Conservation (phyloP, 2,329 filamentous ascomycete genomes). For the Laburnicola sp. region DNA sequence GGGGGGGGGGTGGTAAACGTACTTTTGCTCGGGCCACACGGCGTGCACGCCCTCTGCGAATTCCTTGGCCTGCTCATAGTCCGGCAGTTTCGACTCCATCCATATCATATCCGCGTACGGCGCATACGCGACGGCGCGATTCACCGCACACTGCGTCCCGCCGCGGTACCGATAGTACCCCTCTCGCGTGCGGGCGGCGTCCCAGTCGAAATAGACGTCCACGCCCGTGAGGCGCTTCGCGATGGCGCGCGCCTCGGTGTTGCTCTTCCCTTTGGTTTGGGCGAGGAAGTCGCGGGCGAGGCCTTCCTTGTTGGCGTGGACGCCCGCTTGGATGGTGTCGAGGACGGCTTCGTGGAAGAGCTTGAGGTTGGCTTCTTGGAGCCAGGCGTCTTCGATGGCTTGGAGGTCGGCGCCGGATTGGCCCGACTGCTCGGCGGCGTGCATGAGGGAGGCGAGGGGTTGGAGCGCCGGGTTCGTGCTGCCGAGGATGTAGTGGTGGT, state of each 20-base stretch:
- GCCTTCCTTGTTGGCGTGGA: constrained; percentile 68
- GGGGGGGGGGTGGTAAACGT: constrained; percentile 43
- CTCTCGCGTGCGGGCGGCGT: constrained; percentile 87
- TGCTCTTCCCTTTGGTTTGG: constrained; percentile 79
- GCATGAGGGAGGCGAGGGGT: constrained; percentile 88
- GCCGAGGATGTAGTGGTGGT: constrained; percentile 92
- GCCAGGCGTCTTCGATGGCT: constrained; percentile 90
- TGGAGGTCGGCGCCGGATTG: constrained; percentile 82
- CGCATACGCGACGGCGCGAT: constrained; percentile 86
- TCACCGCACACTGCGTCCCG: constrained; percentile 87
- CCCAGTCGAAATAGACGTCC: constrained; percentile 94
- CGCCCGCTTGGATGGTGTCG: constrained; percentile 73
- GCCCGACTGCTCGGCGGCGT: constrained; percentile 77
- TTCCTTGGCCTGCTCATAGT: constrained; percentile 86
- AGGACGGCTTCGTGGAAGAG: constrained; percentile 89
- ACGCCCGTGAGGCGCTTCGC: constrained; percentile 75
- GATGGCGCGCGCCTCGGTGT: constrained; percentile 76
- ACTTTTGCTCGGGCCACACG: constrained; percentile 96
- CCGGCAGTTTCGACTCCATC: constrained; percentile 99
- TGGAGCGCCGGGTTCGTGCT: constrained; percentile 81
- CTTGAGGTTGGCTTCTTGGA: constrained; percentile 74
- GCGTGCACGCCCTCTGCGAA: constrained; percentile 93
- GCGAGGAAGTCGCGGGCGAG: constrained; percentile 68
- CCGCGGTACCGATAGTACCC: constrained; percentile 93
- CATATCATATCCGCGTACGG: constrained; percentile 96